Base-by-base conservation (phyloP, 306 rosid genomes). In the Oemleria cerasiformis region DNA sequence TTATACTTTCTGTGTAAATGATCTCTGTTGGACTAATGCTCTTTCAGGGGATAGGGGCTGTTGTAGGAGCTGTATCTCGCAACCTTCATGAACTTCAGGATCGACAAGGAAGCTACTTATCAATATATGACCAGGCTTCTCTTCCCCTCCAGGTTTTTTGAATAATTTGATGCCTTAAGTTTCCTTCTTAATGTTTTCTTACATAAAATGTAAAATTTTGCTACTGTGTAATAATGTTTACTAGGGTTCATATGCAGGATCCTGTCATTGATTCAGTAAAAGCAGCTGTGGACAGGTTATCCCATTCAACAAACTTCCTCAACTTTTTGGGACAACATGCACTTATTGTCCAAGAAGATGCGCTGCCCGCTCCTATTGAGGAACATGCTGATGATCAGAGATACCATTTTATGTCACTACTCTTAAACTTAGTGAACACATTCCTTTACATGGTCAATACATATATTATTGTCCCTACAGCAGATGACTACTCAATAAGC, bases 381-480 rank as follows among this genome's bases (percentile, higher is more conserved):
- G 97, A 95, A 63, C 92, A 71, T 8, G 83, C 77, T 48, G 90
- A 82, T 72, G 90, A 89, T 74, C 65, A 87, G 75, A 86, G 77
- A 83, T 95, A 95, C 84, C 83, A 90, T 82, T 89, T 88, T 78
- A 82, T 85, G 86, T 95, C 99, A 13, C 97, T 95, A 78, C 42
- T 89, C 62, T 83, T 95, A 86, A 95, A 95, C 89, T 77, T 95
- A 69, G 99, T 82, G 23, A 95, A 92, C 82, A 89, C 99, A 54
- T 95, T 92, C 80, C 89, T 95, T 68, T 95, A 95, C 70, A 95
- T 95, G 99, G 92, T 95, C 84, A 95, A 95, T 81, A 95, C 99
- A 78, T 95, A 95, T 74, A 95, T 95, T 40, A 84, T 95, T 73
- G 99, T 95, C 80, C 99, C 99, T 54, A 95, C 99, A 69, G 99